Evolutionary conservation across 176 grass and related monocot genomes (phyloP), one percentile per base, ranked within the genome.

Genomic region (Carex scoparia): DNA sequence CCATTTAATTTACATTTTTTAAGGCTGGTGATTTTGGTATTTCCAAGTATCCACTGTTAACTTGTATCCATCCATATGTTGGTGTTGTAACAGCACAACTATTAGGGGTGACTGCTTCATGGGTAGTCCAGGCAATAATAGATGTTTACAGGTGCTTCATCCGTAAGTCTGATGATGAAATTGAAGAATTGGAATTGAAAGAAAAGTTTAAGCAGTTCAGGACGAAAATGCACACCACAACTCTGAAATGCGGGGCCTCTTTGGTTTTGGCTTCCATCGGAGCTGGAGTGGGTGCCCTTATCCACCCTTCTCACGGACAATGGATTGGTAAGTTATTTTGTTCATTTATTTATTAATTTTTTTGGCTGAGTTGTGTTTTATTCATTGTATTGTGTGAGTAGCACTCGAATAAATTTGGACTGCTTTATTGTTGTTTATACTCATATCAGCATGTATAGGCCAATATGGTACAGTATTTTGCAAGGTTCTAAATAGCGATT

Each of bases 261-360:
- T 91, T 99, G 88, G 67, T 95, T 86, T 95, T 93, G 85, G 96
- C 96, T 78, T 99, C 96, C 38, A 51, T 91, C 62, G 96, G 93
- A 89, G 93, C 91, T 33, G 96, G 93, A 64, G 32, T 99, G 87
- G 90, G 96, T 81, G 91, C 86, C 81, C 87, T 94, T 54, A 51
- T 99, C 55, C 91, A 99, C 89, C 93, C 96, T 84, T 88, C 86
- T 37, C 84, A 80, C 85, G 96, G 96, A 63, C 96, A 99, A 69
- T 95, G 96, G 96, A 85, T 99, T 65, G 93, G 96, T 99, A 73
- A 94, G 90, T 30, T 12, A 33, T 79, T 63, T 62, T 81, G 4
- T 81, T 81, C 54, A 23, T 79, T 57, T 5, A 78, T 79, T 30
- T 56, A 57, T 13, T 79, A 38, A 38, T 10, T 18, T 80, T 58